Evolutionary conservation across 345 rosid species (phyloP).

Genomic region (Bretschneidera sinensis): DNA sequence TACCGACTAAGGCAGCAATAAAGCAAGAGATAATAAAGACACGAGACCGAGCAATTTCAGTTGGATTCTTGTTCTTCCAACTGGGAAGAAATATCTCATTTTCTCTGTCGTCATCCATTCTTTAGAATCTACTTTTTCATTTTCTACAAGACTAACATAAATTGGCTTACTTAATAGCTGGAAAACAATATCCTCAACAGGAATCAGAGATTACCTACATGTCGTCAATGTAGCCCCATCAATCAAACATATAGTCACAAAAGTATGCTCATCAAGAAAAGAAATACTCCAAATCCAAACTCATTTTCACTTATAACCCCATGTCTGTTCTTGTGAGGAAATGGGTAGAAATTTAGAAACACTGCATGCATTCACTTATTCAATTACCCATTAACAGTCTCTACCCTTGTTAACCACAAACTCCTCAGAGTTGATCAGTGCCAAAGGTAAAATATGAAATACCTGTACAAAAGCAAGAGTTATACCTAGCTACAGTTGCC

Average conservation of each 20-base stretch:
- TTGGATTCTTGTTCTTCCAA: constrained; percentile 45
- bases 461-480: constrained; percentile 1
- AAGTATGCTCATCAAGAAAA: no score
- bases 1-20: constrained; percentile 72
- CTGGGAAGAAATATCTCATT: constrained; percentile 38
- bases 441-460: neutral
- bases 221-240: no score
- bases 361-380: neutral
- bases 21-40: constrained; percentile 59
- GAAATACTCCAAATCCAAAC: neutral
- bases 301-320: neutral
- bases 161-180: neutral
- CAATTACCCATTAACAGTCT: neutral
- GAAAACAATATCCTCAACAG: no score
- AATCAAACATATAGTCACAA: neutral
- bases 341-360: neutral
- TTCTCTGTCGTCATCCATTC: constrained; percentile 71
- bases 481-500: no score
- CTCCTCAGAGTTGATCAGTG: neutral
- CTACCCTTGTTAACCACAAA: neutral
- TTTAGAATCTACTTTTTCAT: constrained; percentile 13
- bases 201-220: neutral
- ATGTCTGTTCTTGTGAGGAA: neutral
- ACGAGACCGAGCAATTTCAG: constrained; percentile 49
- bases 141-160: constrained; percentile 15